A percentile compares a stretch with the other conserved stretches of the same genome.
Conservation (phyloP, 345 rosid species). For the Camelina laxa region DNA sequence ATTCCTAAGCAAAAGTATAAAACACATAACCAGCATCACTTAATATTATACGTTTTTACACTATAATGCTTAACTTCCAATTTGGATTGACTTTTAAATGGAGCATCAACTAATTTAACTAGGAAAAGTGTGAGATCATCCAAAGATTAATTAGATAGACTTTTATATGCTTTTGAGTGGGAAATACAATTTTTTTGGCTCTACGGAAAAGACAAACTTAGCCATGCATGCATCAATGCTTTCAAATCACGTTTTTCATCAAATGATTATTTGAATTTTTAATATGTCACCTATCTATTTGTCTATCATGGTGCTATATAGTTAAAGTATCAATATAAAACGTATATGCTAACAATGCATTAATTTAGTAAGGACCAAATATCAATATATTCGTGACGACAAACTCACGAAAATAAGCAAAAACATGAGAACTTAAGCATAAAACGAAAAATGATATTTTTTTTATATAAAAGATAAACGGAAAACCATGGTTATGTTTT, state of each 20-base stretch:
- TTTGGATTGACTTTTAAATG: constrained; percentile 12
- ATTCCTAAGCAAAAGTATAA: not conserved
- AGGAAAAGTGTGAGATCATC: not conserved
- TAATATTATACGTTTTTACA: not conserved
- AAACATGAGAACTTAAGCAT: constrained; percentile 4
- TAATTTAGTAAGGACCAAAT: constrained; percentile 23
- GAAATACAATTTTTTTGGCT: constrained; percentile 21
- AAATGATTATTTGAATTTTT: constrained; percentile 31
- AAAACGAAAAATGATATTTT: not conserved
- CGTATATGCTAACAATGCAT: not conserved
- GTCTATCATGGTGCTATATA: constrained; percentile 8
- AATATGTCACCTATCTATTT: constrained; percentile 22
- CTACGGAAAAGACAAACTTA: constrained; percentile 39
- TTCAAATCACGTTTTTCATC: constrained; percentile 40
- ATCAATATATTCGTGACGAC: constrained; percentile 31
- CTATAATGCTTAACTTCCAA: constrained; percentile 3
- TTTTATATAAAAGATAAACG: too few relatives aligned
- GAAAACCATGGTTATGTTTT: not conserved
- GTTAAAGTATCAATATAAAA: constrained; percentile 23
- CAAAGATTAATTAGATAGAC: constrained; percentile 12
- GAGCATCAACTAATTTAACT: constrained; percentile 25
- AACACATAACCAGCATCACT: not conserved
- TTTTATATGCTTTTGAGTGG: constrained; percentile 27
- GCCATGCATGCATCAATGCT: constrained; percentile 44
- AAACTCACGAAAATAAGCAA: constrained; percentile 12